Evolutionary conservation across 179 eudicot species (phyloP), one percentile per base, ranked within the genome.

Genomic region (Silene noctiflora): DNA sequence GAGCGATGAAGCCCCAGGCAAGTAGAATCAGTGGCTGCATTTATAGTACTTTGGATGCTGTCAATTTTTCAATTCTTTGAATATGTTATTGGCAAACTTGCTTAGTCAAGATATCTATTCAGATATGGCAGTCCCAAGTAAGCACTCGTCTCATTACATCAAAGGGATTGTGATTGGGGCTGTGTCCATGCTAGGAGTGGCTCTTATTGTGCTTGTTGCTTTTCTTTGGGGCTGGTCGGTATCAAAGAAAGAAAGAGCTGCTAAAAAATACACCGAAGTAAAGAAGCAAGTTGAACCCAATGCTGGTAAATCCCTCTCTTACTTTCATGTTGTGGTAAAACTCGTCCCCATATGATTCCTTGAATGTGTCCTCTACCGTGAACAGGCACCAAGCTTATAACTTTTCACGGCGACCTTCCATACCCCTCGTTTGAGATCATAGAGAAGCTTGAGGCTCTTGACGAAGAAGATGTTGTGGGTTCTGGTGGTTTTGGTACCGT

Each of bases 401-500:
- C 94, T 6, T 94, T 94, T 74, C 97, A 94, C 79, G 98, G 98
- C 6, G 96, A 94, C 81, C 96, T 94, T 82, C 98, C 97, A 7
- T 94, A 94, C 81, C 86, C 97, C 2, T 92, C 98, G 13, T 76
- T 78, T 75, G 97, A 94, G 79, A 93, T 94, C 71, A 87, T 94
- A 48, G 96, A 90, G 80, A 94, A 94, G 82, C 86, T 94, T 29
- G 98, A 94, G 79, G 84, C 94, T 55, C 91, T 94, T 67, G 85
- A 85, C 12, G 91, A 88, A 55, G 97, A 94, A 77, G 89, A 94
- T 61, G 81, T 94, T 64, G 96, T 94, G 25, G 98, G 98, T 71
- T 87, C 96, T 4, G 98, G 98, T 71, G 98, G 98, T 12, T 94
- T 86, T 78, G 98, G 97, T 44, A 94, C 97, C 6, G 98, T 94